Base-by-base conservation (phyloP, 495 filamentous ascomycete genomes). In the Xylaria venustula region DNA sequence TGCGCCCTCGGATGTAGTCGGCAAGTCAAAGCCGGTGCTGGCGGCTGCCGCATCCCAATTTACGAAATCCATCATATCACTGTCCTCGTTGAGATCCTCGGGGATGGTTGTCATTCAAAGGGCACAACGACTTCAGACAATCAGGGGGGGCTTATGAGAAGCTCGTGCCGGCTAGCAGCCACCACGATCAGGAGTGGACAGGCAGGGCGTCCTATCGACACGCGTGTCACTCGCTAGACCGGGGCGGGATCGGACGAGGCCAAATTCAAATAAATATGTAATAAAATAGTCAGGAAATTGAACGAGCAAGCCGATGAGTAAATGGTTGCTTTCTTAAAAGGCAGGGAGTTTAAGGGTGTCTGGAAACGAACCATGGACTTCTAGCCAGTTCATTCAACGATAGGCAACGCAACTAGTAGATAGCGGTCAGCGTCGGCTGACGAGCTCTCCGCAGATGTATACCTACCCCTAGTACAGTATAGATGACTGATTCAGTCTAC, bases 21-120 rank as follows among this genome's bases (percentile, higher is more conserved):
- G 53, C 28, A 57, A 59, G 46, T 67, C 52, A 25, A 54, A 50
- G 56, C 50, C 50, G 32, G 61, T 69, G 60, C 57, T 42, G 34
- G 57, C 64, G n/a, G 63, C 60, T 55, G 70, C 65, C 42, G 66
- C 66, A 58, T 79, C 77, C 79, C 79, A 82, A 65, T 81, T 77
- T 67, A 81, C 71, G 63, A 77, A 78, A 48, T 79, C 69, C 67
- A 69, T 69, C 56, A 64, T 69, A 32, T 50, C 56, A 50, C 36
- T 22, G 22, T 59, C 46, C 17, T 59, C 56, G 47, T 51, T 8
- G 32, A 74, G 74, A 68, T 75, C 66, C 48, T 78, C 70, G 22
- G 70, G 59, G 44, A 72, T 70, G 32, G 69, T 67, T 54, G 71
- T 71, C 70, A 72, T 72, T 37, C 58, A 60, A 57, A 67, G 64